These are phyloP conservation scores for Auricularia auricula-judae DNA, from an alignment of 768 basidiomycete genomes.

Conservation along the genomic window DNA sequence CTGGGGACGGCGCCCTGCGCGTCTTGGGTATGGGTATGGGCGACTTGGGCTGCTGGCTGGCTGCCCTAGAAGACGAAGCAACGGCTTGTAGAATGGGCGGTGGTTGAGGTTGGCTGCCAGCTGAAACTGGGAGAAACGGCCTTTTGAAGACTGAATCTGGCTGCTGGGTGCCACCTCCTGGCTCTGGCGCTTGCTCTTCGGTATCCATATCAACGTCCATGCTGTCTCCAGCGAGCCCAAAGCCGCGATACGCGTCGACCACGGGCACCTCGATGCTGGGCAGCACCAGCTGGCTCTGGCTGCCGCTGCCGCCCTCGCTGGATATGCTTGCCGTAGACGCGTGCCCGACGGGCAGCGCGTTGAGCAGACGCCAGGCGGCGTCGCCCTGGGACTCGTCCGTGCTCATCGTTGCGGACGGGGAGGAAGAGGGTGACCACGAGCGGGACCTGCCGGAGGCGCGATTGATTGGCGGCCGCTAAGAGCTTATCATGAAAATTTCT, in stretches of 20 bases:
- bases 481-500: too few relatives aligned
- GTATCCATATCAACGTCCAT: too few relatives aligned
- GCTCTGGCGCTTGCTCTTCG: not conserved
- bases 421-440: not conserved
- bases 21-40: not conserved
- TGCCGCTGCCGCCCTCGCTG: not conserved
- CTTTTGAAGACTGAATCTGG: not conserved
- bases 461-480: too few relatives aligned
- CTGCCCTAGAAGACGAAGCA: not conserved
- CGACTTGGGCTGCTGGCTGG: not conserved
- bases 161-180: not conserved
- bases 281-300: not conserved
- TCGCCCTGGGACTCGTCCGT: not conserved
- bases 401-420: not conserved
- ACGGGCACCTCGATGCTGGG: not conserved
- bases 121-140: not conserved
- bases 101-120: not conserved
- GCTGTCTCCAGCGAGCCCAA: not conserved
- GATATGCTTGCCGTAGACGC: not conserved
- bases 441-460: not conserved
- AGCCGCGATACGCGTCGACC: not conserved
- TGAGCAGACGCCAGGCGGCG: not conserved
- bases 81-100: not conserved
- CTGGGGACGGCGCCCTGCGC: not conserved
- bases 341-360: not conserved